Base-by-base conservation (phyloP, 345 rosid genomes). In the Erysimum cheiranthoides region DNA sequence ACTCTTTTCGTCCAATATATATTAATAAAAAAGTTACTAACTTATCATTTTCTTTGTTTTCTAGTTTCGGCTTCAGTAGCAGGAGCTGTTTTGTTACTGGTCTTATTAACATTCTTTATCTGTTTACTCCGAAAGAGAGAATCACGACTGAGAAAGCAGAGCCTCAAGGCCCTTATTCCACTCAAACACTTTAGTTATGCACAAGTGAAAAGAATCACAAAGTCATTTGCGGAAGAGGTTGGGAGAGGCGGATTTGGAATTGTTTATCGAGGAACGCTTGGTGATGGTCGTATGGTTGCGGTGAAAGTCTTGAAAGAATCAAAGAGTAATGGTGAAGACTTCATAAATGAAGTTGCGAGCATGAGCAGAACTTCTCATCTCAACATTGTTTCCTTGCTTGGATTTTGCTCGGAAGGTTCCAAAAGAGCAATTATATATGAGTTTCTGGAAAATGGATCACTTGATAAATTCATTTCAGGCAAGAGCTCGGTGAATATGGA, bases 301-400 rank as follows among this genome's bases (percentile, higher is more conserved):
- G n/a, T n/a, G n/a, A n/a, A n/a, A n/a, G n/a, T n/a, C n/a, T n/a
- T n/a, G n/a, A n/a, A n/a, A n/a, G n/a, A n/a, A n/a, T n/a, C n/a
- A n/a, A n/a, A n/a, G n/a, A n/a, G n/a, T n/a, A n/a, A n/a, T n/a
- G n/a, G n/a, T n/a, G n/a, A n/a, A n/a, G n/a, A n/a, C n/a, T n/a
- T n/a, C n/a, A n/a, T n/a, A n/a, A n/a, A n/a, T n/a, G 85, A 84
- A 78, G 85, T 82, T 6, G 85, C 66, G 0, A 80, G 78, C 77
- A 82, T 84, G 9, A 59, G 82, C n/a, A 74, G 71, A 60, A 84
- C 85, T 32, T 80, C 83, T 4, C 87, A 84, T 59, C 79, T 78
- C 4, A 82, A 85, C 52, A 40, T 85, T 32, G 83, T 81, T 7
- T 17, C 59, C 6, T 39, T 83, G 6, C 54, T 83, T 2, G 86